Percentiles rank a stretch among this genome's conserved stretches.
Evolutionary conservation across 208 protist genomes (phyloP).

Genomic region (Wallacemonas sp.): DNA sequence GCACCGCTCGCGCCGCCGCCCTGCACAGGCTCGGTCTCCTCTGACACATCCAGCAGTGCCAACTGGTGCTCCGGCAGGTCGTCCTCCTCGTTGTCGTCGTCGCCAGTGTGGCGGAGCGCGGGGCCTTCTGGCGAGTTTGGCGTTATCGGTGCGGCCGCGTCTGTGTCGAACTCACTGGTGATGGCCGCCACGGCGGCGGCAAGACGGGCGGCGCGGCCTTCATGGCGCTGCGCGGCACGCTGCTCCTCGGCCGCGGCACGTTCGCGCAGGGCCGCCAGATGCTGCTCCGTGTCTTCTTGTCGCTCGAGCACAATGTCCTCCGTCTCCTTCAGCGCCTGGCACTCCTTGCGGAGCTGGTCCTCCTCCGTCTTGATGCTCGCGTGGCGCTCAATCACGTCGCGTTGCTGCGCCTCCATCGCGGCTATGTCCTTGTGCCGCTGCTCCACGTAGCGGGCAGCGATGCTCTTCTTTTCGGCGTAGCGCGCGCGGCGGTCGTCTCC

Average conservation of each 20-base stretch:
- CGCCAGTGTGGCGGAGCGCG: no score
- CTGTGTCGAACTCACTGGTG: background rate
- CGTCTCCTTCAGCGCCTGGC: constrained; percentile 37
- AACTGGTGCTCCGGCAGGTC: background rate
- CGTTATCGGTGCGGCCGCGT: no score
- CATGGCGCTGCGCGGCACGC: constrained; percentile 11
- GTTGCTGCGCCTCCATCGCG: constrained; percentile 15
- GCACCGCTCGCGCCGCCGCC: no score
- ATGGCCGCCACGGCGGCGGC: background rate
- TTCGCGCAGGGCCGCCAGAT: constrained; percentile 21
- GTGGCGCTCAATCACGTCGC: constrained; percentile 24
- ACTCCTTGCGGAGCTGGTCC: constrained; percentile 39
- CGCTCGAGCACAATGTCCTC: constrained; percentile 41
- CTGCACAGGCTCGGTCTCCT: constrained; percentile 1
- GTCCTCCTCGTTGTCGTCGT: background rate
- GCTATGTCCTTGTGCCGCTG: constrained; percentile 26
- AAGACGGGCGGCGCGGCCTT: background rate
- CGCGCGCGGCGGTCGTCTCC: constrained; percentile 14
- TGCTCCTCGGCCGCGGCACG: constrained; percentile 23
- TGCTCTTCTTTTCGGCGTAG: constrained; percentile 33
- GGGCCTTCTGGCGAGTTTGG: no score
- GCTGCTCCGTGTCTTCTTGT: constrained; percentile 25
- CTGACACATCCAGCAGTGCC: background rate
- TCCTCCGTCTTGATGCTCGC: constrained; percentile 25
- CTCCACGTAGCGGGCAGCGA: constrained; percentile 33